Evolutionary conservation across 2,329 filamentous ascomycete species (phyloP), one percentile per base, ranked within the genome.

Genomic region (Colletotrichum incanum): DNA sequence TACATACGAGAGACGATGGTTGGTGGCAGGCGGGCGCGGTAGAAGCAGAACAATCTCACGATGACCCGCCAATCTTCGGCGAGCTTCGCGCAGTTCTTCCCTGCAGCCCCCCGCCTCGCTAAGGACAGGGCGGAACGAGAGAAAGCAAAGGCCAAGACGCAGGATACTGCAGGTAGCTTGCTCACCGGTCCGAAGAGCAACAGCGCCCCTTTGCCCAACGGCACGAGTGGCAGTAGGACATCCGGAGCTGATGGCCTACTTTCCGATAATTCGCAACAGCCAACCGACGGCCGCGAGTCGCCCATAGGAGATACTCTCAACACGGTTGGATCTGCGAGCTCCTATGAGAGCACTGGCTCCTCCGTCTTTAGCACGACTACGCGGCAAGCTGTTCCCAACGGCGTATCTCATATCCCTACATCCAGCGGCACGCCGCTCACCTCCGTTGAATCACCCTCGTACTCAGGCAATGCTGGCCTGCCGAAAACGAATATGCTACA

Each of bases 61-160:
- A 94, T 93, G 93, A 94, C 94, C 91, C 94, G 93, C 87, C 90
- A 92, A 82, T 88, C 89, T 74, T 86, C 87, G 83, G 92, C 93
- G 86, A 92, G 92, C 85, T 95, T 95, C 88, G 93, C 93, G 85
- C 91, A 95, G 85, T 96, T 94, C 88, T 95, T 95, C 84, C 93
- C 93, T 77, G 91, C 92, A 81, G 93, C 93, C 80, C 93, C 93
- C 77, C 89, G 90, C 78, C 91, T 90, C 71, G 86, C 87, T 68
- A 86, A 86, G 81, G 87, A 89, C 80, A 86, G 86, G 78, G 87
- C 88, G 80, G 89, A 91, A 81, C 86, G 90, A 80, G 89, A 90
- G 79, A 91, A 87, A 81, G 86, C 88, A 85, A 90, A 84, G 81
- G 82, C 82, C 72, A 84, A 84, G 76, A 83, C 82, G 64, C 82